A percentile compares a stretch with the other conserved stretches of the same genome.
These are phyloP conservation scores for Cutaneotrichosporon cyanovorans DNA, from an alignment of 1,284 basidiomycete species.

Conservation along the genomic window DNA sequence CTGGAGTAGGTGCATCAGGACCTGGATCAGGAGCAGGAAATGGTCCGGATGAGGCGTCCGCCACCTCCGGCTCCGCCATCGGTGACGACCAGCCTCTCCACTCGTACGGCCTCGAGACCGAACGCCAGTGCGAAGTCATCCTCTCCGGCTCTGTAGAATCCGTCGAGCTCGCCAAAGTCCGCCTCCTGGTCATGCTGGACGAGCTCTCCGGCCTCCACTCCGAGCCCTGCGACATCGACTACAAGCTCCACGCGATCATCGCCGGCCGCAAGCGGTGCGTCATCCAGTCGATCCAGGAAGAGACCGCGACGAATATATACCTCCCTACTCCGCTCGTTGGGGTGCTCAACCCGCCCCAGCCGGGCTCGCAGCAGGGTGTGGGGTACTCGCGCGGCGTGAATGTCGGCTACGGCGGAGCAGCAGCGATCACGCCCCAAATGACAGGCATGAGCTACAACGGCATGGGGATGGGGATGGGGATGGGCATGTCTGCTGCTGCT, in stretches of 20 bases:
- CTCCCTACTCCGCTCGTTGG: conserved; percentile 84
- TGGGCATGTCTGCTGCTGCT: too few species aligned
- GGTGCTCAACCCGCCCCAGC: conserved; percentile 51
- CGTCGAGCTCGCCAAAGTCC: conserved; percentile 83
- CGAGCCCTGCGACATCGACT: conserved; percentile 87
- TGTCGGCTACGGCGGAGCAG: conserved; percentile 12
- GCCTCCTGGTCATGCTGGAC: conserved; percentile 87
- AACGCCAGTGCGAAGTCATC: conserved; percentile 84
- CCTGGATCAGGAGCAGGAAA: conserved; percentile 11
- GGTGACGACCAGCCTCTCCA: conserved; percentile 10
- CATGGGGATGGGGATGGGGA: conserved; percentile 19
- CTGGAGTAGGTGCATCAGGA: background rate
- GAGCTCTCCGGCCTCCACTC: conserved; percentile 85
- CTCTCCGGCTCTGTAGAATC: conserved; percentile 78
- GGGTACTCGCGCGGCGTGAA: conserved; percentile 29
- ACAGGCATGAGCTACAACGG: conserved; percentile 19
- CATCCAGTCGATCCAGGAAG: conserved; percentile 90
- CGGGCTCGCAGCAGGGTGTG: conserved; percentile 26
- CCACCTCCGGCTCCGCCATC: conserved; percentile 5
- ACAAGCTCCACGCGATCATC: conserved; percentile 87
- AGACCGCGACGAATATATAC: conserved; percentile 96
- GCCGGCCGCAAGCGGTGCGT: conserved; percentile 81
- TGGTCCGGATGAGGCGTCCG: conserved; percentile 2
- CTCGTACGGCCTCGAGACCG: conserved; percentile 73
- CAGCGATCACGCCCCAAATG: conserved; percentile 23